These are phyloP conservation scores for Kodamaea derodonti DNA, from an alignment of 1,139 yeast genomes.

Conservation along the genomic window DNA sequence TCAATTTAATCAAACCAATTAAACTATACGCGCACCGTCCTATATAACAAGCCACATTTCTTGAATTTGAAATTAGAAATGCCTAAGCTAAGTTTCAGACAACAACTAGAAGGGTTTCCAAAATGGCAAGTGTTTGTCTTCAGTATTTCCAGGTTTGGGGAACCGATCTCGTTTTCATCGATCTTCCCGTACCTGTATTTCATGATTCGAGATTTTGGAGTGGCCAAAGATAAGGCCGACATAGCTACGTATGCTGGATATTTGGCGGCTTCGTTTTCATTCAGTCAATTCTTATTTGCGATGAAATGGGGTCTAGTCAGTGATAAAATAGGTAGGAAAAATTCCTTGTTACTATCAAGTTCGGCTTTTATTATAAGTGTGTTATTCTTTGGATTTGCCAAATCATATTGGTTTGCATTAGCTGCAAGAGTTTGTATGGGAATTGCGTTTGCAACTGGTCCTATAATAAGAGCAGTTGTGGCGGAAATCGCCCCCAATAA, in stretches of 20 bases:
- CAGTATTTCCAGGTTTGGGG: conserved; percentile 49
- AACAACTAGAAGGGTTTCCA: conserved; percentile 38
- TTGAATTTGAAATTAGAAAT: neutral
- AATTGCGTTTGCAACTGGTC: conserved; percentile 56
- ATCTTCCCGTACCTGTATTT: conserved; percentile 62
- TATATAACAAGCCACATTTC: neutral
- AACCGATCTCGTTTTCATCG: conserved; percentile 63
- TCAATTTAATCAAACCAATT: too few species aligned
- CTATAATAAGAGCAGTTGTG: conserved; percentile 55
- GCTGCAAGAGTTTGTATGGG: conserved; percentile 53
- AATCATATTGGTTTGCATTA: conserved; percentile 48
- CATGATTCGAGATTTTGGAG: conserved; percentile 56
- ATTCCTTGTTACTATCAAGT: conserved; percentile 49
- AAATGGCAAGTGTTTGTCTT: conserved; percentile 45
- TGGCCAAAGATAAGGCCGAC: conserved; percentile 48
- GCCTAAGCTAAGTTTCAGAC: conserved; percentile 4
- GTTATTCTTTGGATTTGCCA: conserved; percentile 51
- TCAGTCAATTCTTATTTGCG: conserved; percentile 51
- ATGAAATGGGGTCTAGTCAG: conserved; percentile 59
- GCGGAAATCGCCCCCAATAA: conserved; percentile 58
- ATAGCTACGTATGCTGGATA: conserved; percentile 58
- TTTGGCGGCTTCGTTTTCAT: conserved; percentile 53
- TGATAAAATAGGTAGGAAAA: conserved; percentile 56
- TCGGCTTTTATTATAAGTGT: conserved; percentile 47
- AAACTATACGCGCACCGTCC: too few species aligned